Conservation (phyloP, 2,329 filamentous ascomycete genomes). For the Phaeophleospora eucalypticola region DNA sequence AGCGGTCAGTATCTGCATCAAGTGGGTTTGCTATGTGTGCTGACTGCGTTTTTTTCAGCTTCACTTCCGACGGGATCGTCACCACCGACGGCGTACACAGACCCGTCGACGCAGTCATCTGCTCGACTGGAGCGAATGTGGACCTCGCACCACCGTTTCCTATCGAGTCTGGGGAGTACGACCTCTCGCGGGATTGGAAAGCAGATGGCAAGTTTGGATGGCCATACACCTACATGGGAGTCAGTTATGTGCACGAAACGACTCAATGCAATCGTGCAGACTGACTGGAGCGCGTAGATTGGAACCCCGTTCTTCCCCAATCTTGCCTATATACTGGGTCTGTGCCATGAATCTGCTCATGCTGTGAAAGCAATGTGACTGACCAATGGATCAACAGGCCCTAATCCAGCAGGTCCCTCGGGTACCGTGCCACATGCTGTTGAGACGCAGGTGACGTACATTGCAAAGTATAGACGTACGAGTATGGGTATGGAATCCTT, state of each 20-base stretch:
- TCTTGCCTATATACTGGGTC: conserved; percentile 23
- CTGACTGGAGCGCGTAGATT: not conserved
- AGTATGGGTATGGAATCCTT: too few species aligned
- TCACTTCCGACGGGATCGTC: conserved; percentile 38
- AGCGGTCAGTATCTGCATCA: conserved; percentile 13
- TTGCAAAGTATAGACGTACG: too few species aligned
- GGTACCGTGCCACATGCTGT: conserved; percentile 47
- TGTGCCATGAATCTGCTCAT: not conserved
- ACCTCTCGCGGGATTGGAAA: conserved; percentile 28
- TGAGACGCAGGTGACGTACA: conserved; percentile 63
- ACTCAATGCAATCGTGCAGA: not conserved
- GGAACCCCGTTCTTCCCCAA: conserved; percentile 19
- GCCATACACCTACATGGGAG: conserved; percentile 28
- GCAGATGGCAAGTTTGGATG: conserved; percentile 35
- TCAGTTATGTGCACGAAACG: conserved; percentile 4
- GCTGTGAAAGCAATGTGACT: not conserved
- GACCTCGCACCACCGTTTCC: conserved; percentile 33
- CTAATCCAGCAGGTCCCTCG: conserved; percentile 18
- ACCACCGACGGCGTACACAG: conserved; percentile 36
- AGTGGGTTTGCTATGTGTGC: not conserved
- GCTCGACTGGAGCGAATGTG: conserved; percentile 40
- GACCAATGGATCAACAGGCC: conserved; percentile 9
- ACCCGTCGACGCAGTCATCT: conserved; percentile 42
- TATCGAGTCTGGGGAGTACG: conserved; percentile 23
- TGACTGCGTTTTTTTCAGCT: conserved; percentile 18